Evolutionary conservation across 1,139 yeast species (phyloP).

Genomic region (Candida sp.): DNA sequence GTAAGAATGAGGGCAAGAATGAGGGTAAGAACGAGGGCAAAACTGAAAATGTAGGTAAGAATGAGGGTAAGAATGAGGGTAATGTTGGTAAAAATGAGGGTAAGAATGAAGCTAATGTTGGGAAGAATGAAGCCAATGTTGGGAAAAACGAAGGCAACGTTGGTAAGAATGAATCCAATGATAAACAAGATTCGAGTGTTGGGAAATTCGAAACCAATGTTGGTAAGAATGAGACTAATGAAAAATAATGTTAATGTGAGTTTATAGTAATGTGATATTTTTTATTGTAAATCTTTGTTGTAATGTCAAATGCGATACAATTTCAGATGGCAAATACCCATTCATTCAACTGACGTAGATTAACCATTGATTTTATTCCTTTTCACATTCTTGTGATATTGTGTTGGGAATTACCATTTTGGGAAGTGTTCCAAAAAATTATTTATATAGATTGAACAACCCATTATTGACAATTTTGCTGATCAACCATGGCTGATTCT

Average conservation of each 20-base stretch:
- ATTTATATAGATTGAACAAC: too few relatives aligned
- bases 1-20: slow-evolving; percentile 9
- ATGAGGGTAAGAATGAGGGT: not conserved
- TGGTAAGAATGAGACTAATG: slow-evolving; percentile 10
- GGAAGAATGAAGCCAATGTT: not conserved
- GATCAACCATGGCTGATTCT: not conserved
- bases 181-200: not conserved
- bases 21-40: slow-evolving; percentile 5
- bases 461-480: too few relatives aligned
- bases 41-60: not conserved
- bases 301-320: too few relatives aligned
- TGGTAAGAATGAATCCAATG: not conserved
- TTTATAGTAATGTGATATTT: not conserved
- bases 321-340: too few relatives aligned
- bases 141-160: not conserved
- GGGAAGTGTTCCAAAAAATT: not conserved
- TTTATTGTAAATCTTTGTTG: not conserved
- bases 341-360: too few relatives aligned
- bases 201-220: not conserved
- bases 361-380: not conserved
- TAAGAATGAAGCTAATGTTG: not conserved
- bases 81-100: slow-evolving; percentile 10
- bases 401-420: not conserved
- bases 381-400: not conserved
- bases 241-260: not conserved